Evolutionary conservation across 805 yeast species (phyloP), one percentile per base, ranked within the genome.

Genomic region (Starmerella davenportii): DNA sequence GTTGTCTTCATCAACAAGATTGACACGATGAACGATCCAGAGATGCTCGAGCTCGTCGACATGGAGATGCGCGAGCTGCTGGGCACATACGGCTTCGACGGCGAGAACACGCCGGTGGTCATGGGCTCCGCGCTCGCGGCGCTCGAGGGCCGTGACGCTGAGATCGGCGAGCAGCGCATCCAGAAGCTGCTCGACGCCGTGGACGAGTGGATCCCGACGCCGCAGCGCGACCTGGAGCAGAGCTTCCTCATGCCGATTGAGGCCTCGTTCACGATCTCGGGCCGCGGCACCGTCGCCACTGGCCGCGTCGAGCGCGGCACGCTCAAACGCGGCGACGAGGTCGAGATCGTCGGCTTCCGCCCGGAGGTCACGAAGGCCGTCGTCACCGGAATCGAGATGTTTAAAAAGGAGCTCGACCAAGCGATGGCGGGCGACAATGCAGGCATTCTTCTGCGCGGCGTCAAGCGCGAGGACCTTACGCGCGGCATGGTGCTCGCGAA

Each of bases 391-490:
- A 82, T 90, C 58, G 98, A 90, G 72, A 87, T 85, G 95, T 90
- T 90, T 76, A 85, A 84, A 76, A 90, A 90, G 73, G 96, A 90
- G 63, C 76, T 90, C 56, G 96, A 85, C 66, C 71, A 75, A 55
- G 96, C 96, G 51, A 79, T 79, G 76, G 98, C 95, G 57, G 98
- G 98, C 71, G 98, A 90, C 68, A 90, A 92, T 64, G 92, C 94
- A 61, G 98, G 98, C 66, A 74, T 90, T 54, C 69, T 90, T 61
- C 72, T 90, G 62, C 84, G 98, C 72, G 96, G 96, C 73, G 74
- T 87, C 61, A 85, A 84, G 76, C 82, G 95, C 70, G 98, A 90
- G 56, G 93, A 90, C 59, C 69, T 90, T 53, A 71, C 72, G 64
- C 80, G 98, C 69, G 98, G 98, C 68, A 87, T 87, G 96, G 92